Base-by-base conservation (phyloP, 306 rosid species). In the Pachyrhizus erosus region DNA sequence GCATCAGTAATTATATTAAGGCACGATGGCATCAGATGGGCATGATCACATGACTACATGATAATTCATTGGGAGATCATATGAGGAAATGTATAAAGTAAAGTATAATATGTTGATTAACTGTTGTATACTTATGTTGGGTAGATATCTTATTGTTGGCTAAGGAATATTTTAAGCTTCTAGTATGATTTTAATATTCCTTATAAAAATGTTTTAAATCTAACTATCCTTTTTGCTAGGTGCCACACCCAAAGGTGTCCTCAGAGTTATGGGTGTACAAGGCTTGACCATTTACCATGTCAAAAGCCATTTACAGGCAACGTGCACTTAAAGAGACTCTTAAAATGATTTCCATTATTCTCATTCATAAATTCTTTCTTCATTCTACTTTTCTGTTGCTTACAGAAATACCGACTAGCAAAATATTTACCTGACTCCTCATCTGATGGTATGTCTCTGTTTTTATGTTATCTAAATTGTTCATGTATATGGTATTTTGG, bases 241-340 rank as follows among this genome's bases (percentile, higher is more conserved):
- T 76, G 99, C 99, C 73, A 96, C 99, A 23, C 99, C 99, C 48
- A 96, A 96, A 86, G 99, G 99, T 29, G 99, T 96, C 66, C 97
- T 96, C 75, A 89, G 97, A 92, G 98, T 92, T 75, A 96, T 96
- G 97, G 99, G 99, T 67, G 97, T 96, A 76, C 97, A 92, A 84
- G 94, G 98, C 85, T 87, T 96, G 82, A 96, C 99, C 33, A 96
- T 96, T 81, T 96, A 96, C 86, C 99, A 96, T 77, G 98, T 96
- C 60, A 96, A 96, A 88, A 96, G 99, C 85, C 99, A 96, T 81
- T 91, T 96, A 80, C 99, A 96, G 97, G 99, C 93, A 87, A 66
- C 40, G 62, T 70, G 43, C 20, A 23, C 54, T 85, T 70, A 5
- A 37, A 29, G 61, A 70, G 21, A 40, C 76, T 74, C 57, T 70